phyloP scores from a whole-genome alignment of 2,329 filamentous ascomycete genomes.

The Dactylonectria estremocensis region DNA sequence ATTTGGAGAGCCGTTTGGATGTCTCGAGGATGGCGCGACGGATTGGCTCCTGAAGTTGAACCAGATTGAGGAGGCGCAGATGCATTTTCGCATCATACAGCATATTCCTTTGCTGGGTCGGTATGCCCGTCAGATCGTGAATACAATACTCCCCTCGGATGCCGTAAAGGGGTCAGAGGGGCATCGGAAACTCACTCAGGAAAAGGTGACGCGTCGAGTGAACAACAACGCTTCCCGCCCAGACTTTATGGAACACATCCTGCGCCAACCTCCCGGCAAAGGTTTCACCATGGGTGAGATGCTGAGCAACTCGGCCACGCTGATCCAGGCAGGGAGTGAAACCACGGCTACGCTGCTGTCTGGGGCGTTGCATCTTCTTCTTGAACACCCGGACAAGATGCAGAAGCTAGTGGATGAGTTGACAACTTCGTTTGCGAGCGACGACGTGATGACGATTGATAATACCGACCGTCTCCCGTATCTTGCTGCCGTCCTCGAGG shows the following conservation, averaged over 20 bases:
- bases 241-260: slow-evolving; percentile 30
- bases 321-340: slow-evolving; percentile 33
- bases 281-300: slow-evolving; percentile 31
- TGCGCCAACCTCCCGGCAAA: slow-evolving; percentile 25
- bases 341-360: slow-evolving; percentile 34
- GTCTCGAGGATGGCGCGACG: slow-evolving; percentile 26
- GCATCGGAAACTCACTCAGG: slow-evolving; percentile 30
- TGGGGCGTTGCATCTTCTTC: slow-evolving; percentile 25
- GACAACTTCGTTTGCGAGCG: slow-evolving; percentile 12
- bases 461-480: slow-evolving; percentile 28
- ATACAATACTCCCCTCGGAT: slow-evolving; percentile 30
- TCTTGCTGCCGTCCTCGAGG: slow-evolving; percentile 27
- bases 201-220: slow-evolving; percentile 31
- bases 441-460: slow-evolving; percentile 28
- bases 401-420: slow-evolving; percentile 24
- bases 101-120: slow-evolving; percentile 31
- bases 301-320: slow-evolving; percentile 28
- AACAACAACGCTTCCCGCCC: slow-evolving; percentile 31
- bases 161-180: slow-evolving; percentile 29
- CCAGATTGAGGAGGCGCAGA: slow-evolving; percentile 33
- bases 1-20: slow-evolving; percentile 32
- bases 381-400: slow-evolving; percentile 16
- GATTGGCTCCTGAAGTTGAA: slow-evolving; percentile 34
- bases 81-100: slow-evolving; percentile 35
- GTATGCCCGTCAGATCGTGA: slow-evolving; percentile 33